Conservation (phyloP, 1,284 basidiomycete genomes). For the Apiotrichum gracile region DNA sequence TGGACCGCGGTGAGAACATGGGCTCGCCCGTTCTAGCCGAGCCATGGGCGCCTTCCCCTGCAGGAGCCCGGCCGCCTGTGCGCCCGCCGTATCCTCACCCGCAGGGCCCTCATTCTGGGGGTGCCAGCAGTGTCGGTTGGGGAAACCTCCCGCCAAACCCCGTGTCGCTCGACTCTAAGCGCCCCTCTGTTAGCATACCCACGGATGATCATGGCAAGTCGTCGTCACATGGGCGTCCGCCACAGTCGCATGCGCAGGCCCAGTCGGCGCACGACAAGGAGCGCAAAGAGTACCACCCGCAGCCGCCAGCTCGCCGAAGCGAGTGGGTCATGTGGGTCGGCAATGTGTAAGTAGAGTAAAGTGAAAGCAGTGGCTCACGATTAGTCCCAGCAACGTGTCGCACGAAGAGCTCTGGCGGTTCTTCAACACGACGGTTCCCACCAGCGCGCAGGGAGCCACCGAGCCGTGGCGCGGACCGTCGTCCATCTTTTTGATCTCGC, state of each 20-base stretch:
- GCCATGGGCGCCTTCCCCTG: slow-evolving; percentile 1
- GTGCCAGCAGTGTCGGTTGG: background rate
- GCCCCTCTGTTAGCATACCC: background rate
- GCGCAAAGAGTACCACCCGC: slow-evolving; percentile 47
- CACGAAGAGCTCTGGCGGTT: slow-evolving; percentile 85
- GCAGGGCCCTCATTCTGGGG: background rate
- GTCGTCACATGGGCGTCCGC: background rate
- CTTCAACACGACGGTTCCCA: slow-evolving; percentile 55
- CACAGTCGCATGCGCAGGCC: too few species aligned
- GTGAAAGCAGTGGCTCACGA: background rate
- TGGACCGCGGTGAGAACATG: slow-evolving; percentile 7
- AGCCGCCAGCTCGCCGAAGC: slow-evolving; percentile 58
- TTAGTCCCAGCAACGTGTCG: slow-evolving; percentile 60
- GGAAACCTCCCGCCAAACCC: background rate
- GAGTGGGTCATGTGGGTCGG: slow-evolving; percentile 90
- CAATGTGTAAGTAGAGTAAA: slow-evolving; percentile 40
- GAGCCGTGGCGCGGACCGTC: slow-evolving; percentile 58
- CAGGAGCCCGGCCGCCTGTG: background rate
- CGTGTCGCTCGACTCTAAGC: background rate
- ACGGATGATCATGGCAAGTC: slow-evolving; percentile 1
- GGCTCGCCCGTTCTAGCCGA: slow-evolving; percentile 8
- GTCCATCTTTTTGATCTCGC: slow-evolving; percentile 85
- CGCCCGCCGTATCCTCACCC: background rate
- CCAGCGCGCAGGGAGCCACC: slow-evolving; percentile 4
- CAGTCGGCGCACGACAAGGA: slow-evolving; percentile 18